Evolutionary conservation across 441 rosid species (phyloP), one percentile per base, ranked within the genome.

Genomic region (Dalechampia spathulata): DNA sequence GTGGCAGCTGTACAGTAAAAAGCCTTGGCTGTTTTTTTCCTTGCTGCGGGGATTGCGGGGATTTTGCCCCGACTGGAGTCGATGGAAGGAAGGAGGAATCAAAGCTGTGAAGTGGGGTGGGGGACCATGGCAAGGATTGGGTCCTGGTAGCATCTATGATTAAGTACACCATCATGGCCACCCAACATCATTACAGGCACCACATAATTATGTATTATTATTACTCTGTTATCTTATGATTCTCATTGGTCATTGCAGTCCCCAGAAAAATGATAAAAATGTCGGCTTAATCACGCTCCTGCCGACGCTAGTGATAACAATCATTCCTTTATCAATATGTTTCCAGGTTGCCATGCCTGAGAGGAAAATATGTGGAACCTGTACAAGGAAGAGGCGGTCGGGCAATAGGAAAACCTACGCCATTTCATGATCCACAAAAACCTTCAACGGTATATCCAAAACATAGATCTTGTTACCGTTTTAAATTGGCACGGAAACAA

Each of bases 1-100:
- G 55, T 66, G 79, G 68, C 52, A 20, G 22, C 62, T 23, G 36
- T 39, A 42, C 45, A 32, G 37, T 37, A 19, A 45, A 17, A 1
- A 6, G 12, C 17, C 10, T 36, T 2, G 32, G 63, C 34, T 34
- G 27, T 36, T 36, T 8, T 36, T 52, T 5, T 27, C 45, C 59
- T 58, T 60, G 60, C 62, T 30, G 75, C 77, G 75, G 26, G 32
- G 75, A 70, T 70, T 67, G 62, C 65, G 69, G 69, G 32, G 39
- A 58, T 36, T 27, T 49, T 45, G n/a, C 27, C 6, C 1, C 17
- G 27, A 13, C 27, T 42, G 6, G 20, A 28, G 21, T 12, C 0
- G 43, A 42, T 10, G 36, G 42, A 25, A 26, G 4, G 44, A 48
- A 22, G 53, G 6, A 10, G 7, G 15, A 20, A 21, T 15, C 49